Evolutionary conservation across 2,329 filamentous ascomycete genomes (phyloP).

Genomic region (Alternaria dauci): DNA sequence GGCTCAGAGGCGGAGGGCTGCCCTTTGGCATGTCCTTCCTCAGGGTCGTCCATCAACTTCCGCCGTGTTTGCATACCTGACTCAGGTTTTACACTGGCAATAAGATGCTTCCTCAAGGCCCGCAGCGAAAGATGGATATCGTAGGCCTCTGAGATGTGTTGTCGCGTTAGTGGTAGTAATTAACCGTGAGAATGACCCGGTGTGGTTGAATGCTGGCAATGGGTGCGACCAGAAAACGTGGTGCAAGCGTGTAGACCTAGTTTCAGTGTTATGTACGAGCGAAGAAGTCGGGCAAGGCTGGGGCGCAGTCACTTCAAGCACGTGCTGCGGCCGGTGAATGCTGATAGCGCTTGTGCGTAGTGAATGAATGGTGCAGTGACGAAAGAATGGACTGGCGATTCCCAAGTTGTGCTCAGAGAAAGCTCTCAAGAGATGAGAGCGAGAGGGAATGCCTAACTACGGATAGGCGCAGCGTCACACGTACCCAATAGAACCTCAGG

Average conservation of each 20-base stretch:
- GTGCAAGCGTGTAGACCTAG: background rate
- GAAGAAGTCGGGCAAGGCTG: background rate
- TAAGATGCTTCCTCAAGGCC: background rate
- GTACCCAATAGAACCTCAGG: constrained; percentile 3
- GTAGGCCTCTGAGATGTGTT: background rate
- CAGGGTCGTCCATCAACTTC: background rate
- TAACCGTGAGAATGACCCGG: background rate
- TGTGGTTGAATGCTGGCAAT: background rate
- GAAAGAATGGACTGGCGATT: background rate
- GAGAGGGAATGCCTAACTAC: background rate
- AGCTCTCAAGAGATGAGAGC: background rate
- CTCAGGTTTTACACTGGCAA: background rate
- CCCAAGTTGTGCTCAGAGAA: background rate
- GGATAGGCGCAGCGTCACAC: background rate
- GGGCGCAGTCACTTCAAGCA: background rate
- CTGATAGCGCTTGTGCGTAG: background rate
- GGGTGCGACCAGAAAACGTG: background rate
- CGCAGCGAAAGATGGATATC: background rate
- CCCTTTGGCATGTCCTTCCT: background rate
- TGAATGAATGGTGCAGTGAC: background rate
- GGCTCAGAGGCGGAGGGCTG: background rate
- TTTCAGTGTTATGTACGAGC: background rate
- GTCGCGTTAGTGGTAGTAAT: background rate
- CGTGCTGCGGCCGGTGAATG: background rate
- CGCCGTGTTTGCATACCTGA: background rate